phyloP scores from a whole-genome alignment of 148 eudicot genomes.

The Rhododendron henanense region DNA sequence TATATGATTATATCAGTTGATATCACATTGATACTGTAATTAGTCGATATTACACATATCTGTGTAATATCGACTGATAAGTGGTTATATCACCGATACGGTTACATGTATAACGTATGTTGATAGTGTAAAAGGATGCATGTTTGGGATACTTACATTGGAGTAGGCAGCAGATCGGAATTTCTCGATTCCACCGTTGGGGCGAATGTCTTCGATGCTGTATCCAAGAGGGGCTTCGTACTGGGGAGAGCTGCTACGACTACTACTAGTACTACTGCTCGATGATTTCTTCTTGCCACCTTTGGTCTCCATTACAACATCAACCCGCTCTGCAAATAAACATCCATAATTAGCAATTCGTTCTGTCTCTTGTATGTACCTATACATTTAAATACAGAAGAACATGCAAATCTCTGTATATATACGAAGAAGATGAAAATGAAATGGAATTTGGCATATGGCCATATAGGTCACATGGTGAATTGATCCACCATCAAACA shows the following conservation, averaged over 20 bases:
- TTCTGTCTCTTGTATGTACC: too few species aligned
- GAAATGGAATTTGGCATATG: not conserved
- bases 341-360: not conserved
- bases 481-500: not conserved
- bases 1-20: too few species aligned
- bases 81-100: too few species aligned
- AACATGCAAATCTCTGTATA: not conserved
- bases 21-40: too few species aligned
- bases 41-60: too few species aligned
- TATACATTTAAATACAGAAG: not conserved
- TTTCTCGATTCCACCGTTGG: conserved; percentile 27
- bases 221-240: conserved; percentile 29
- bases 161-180: conserved; percentile 26
- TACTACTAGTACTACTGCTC: not conserved
- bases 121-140: too few species aligned
- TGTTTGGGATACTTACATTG: conserved; percentile 1
- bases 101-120: too few species aligned
- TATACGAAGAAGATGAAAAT: not conserved
- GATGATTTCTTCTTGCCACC: conserved; percentile 19
- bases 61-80: too few species aligned
- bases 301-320: conserved; percentile 25
- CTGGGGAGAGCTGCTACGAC: conserved; percentile 8
- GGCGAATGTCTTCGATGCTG: conserved; percentile 33
- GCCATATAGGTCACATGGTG: not conserved
- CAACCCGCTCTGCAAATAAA: conserved; percentile 11